Evolutionary conservation across 768 basidiomycete species (phyloP), one percentile per base, ranked within the genome.

Genomic region (Leccinum disarticulatum): DNA sequence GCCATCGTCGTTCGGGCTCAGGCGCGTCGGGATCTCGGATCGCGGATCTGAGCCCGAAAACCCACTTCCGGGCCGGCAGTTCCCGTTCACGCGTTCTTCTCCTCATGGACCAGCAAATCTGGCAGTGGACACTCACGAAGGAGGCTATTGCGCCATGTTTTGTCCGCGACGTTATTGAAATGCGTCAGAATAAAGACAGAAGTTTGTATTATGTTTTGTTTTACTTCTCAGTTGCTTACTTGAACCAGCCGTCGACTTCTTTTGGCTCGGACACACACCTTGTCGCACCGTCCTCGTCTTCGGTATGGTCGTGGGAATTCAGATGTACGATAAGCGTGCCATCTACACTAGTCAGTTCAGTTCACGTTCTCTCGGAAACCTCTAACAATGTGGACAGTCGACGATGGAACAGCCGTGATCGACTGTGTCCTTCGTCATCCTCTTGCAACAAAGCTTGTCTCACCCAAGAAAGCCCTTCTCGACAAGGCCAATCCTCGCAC

Each of bases 351-450:
- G 90, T 88, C 64, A 30, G 60, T 57, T 8, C 19, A 17, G 8
- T 28, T 47, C 15, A 47, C 28, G 7, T 30, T 48, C n/a, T 6
- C 36, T 2, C 3, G 4, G 41, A 28, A 33, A n/a, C 17, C 49
- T 14, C 53, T 62, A 51, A 64, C 48, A 0, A 10, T 33, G 14
- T 52, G 19, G 6, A 30, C 54, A 92, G 88, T 92, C 59, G 91
- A 93, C 66, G 91, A 93, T 64, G 88, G 90, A 6, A 88, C 89
- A 2, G 84, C 77, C 30, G 84, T 87, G 4, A 78, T 93, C 27
- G 90, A 92, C 50, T 92, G 90, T 65, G 67, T 76, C 3, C 80
- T 84, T 66, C 77, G 74, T 25, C 74, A 76, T 46, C 70, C 72
- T 36, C 74, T 70, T 31, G 33, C 33, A 33, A 11, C 66, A 56